These are phyloP conservation scores for Sporothrix humicola DNA, from an alignment of 2,329 filamentous ascomycete species.

Conservation along the genomic window DNA sequence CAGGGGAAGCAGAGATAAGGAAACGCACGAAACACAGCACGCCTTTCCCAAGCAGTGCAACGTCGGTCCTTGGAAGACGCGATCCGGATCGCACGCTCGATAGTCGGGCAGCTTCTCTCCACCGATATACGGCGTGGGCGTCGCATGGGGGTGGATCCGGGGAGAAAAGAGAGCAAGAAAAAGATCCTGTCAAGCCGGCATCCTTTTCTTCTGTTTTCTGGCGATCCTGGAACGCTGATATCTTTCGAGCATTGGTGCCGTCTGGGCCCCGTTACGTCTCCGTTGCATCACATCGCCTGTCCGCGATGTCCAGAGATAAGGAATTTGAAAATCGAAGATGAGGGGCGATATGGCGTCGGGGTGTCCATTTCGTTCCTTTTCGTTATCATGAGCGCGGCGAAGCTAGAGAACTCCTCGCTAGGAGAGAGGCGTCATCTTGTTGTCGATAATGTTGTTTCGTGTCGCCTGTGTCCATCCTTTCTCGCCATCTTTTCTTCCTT, in stretches of 20 bases:
- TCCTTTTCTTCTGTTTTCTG: background rate
- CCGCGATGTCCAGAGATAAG: slow-evolving; percentile 17
- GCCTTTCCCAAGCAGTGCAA: background rate
- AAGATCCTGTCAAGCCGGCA: background rate
- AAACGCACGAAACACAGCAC: background rate
- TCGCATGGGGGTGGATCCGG: background rate
- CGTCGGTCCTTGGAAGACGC: background rate
- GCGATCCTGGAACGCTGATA: slow-evolving; percentile 14
- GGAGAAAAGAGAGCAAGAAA: background rate
- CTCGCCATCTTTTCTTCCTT: background rate
- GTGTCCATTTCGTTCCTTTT: background rate
- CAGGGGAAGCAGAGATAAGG: slow-evolving; percentile 10
- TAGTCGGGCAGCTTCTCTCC: background rate
- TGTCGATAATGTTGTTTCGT: background rate
- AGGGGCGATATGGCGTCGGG: background rate
- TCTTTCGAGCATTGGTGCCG: background rate
- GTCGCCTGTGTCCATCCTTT: background rate
- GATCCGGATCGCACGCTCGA: background rate
- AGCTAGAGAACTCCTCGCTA: background rate
- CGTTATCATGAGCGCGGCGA: slow-evolving; percentile 11
- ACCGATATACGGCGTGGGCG: background rate
- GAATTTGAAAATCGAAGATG: background rate
- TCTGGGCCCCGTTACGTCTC: background rate
- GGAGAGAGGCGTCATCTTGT: background rate
- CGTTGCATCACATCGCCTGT: slow-evolving; percentile 1